phyloP scores from a whole-genome alignment of 1,284 basidiomycete species.

The Kalmanozyma brasiliensis region DNA sequence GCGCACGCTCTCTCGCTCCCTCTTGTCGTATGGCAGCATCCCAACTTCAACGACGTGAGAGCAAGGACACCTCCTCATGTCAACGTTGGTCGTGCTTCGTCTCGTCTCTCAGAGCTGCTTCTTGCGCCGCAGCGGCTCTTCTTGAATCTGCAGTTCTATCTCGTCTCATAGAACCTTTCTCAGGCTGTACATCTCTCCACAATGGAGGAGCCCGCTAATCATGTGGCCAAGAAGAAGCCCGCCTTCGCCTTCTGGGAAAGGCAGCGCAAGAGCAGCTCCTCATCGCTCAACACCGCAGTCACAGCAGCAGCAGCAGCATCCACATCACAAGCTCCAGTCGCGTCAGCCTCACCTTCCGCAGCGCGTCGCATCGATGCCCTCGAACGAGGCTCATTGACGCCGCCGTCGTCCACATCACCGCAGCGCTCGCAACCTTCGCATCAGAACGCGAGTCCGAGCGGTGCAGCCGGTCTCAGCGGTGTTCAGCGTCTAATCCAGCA shows the following conservation, averaged over 20 bases:
- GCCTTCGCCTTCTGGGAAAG: conserved; percentile 48
- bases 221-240: conserved; percentile 31
- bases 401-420: background rate
- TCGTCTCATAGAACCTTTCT: too few species aligned
- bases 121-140: too few species aligned
- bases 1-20: too few species aligned
- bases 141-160: too few species aligned
- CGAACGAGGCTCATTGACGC: conserved; percentile 8
- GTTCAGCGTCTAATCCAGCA: conserved; percentile 46
- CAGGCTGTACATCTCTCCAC: background rate
- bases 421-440: conserved; percentile 11
- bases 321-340: background rate
- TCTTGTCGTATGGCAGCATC: background rate
- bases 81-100: conserved; percentile 1
- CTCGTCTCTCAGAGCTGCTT: conserved; percentile 7
- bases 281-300: conserved; percentile 2
- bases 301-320: too few species aligned
- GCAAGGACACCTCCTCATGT: conserved; percentile 8
- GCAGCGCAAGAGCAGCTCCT: conserved; percentile 24
- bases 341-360: conserved; percentile 12
- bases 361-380: conserved; percentile 13
- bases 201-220: conserved; percentile 44
- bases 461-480: conserved; percentile 13
- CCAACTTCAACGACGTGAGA: background rate
- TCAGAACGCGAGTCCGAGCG: background rate